Evolutionary conservation across 768 basidiomycete species (phyloP), one percentile per base, ranked within the genome.

Genomic region (Hortiboletus campestris): DNA sequence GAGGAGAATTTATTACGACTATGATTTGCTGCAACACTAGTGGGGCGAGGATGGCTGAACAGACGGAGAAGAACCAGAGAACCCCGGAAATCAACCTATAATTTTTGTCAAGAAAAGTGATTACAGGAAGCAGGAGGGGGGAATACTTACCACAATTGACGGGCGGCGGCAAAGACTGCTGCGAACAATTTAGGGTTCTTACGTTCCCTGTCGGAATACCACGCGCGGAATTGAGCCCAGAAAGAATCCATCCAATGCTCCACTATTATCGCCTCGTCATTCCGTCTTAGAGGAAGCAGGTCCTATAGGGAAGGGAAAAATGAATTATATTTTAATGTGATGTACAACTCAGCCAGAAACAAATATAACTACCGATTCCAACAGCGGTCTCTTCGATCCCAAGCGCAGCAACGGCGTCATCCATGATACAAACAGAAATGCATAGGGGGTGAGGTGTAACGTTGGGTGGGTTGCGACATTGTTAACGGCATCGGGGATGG

Each of bases 361-460:
- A 25, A 61, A 67, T 56, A 67, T 65, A 67, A 63, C 63, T 63
- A 67, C 66, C 66, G 66, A 63, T 67, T 67, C 63, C 61, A 67
- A 52, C 57, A 67, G 55, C 16, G 66, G 66, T 29, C 66, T 59
- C 57, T 67, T 67, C 31, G 63, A 51, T 48, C 66, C 66, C 57
- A 67, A 51, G n/a, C 38, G 46, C 46, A 67, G 58, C 51, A 67
- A 52, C 12, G 66, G 66, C 16, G 66, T 65, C 57, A 67, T 61
- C 66, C 66, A 67, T 9, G 66, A 57, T 31, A 67, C 20, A 42
- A 57, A 63, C 34, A 67, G 20, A 47, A 67, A 67, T 6, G 54
- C 51, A 20, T 59, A 61, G 3, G 57, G 41, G 1, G 53, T 44
- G 16, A 44, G 29, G n/a, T 58, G 49, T 7, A 67, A 47, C 13